Percentiles rank a stretch among this genome's conserved stretches.
phyloP scores from a whole-genome alignment of 2,329 filamentous ascomycete species.

The Colletotrichum sp. region DNA sequence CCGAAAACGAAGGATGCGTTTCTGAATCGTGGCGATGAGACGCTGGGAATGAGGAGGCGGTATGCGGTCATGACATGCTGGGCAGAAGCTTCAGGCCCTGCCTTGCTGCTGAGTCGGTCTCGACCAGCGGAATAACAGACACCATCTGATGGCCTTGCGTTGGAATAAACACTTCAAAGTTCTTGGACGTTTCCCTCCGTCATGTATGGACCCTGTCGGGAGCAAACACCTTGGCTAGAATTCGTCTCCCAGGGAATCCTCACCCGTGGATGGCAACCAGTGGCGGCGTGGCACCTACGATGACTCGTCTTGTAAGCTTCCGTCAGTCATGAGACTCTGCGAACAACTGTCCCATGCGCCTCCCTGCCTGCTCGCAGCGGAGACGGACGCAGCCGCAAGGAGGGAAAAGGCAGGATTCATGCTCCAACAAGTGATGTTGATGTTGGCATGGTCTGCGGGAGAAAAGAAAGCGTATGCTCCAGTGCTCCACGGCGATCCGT shows the following conservation, averaged over 20 bases:
- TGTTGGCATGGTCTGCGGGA: background rate
- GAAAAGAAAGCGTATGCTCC: background rate
- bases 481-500: constrained; percentile 4
- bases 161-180: background rate
- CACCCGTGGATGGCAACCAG: background rate
- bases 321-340: background rate
- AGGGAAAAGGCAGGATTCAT: background rate
- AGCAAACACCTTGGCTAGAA: background rate
- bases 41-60: background rate
- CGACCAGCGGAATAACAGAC: background rate
- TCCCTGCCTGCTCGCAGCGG: background rate
- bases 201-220: background rate
- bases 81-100: background rate
- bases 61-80: background rate
- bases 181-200: background rate
- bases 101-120: background rate
- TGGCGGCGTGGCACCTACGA: background rate
- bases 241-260: background rate
- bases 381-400: background rate
- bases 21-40: constrained; percentile 6
- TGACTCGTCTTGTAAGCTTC: background rate
- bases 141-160: background rate
- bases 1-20: background rate
- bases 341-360: background rate
- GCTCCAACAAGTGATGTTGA: background rate